Evolutionary conservation across 768 basidiomycete genomes (phyloP).

Genomic region (Suillus brevipes): DNA sequence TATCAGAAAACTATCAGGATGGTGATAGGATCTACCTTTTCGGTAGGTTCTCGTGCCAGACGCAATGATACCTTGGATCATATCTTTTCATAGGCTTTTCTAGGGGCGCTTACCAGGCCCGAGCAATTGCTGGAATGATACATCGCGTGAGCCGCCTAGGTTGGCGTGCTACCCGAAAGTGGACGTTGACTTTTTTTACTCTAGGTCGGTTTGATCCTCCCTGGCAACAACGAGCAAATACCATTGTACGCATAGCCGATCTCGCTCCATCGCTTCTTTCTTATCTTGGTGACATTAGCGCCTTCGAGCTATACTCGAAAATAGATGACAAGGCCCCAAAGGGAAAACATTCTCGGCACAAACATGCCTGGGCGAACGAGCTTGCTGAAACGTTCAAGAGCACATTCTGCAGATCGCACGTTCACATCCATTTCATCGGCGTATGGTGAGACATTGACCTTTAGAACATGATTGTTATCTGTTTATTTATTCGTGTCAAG

Average conservation of each 20-base stretch:
- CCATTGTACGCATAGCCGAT: slow-evolving; percentile 30
- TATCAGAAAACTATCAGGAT: slow-evolving; percentile 30
- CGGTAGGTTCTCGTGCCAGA: slow-evolving; percentile 22
- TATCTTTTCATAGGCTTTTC: slow-evolving; percentile 37
- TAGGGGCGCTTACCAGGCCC: slow-evolving; percentile 43
- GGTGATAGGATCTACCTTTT: slow-evolving; percentile 40
- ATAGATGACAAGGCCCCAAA: slow-evolving; percentile 1
- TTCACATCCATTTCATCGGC: slow-evolving; percentile 35
- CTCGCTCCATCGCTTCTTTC: neutral
- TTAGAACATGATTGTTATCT: neutral
- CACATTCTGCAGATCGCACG: slow-evolving; percentile 23
- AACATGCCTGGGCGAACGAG: slow-evolving; percentile 1
- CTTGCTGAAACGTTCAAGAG: slow-evolving; percentile 29
- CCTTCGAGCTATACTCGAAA: slow-evolving; percentile 30
- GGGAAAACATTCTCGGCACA: neutral
- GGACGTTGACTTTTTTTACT: neutral
- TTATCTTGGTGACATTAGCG: slow-evolving; percentile 16
- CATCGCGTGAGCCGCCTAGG: slow-evolving; percentile 23
- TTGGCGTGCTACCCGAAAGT: slow-evolving; percentile 7
- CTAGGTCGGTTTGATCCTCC: slow-evolving; percentile 36
- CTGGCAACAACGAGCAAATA: slow-evolving; percentile 36
- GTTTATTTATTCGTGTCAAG: slow-evolving; percentile 14
- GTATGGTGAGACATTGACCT: slow-evolving; percentile 28
- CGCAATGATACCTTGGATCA: neutral
- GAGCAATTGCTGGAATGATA: slow-evolving; percentile 39